Evolutionary conservation across 352 stramenopile species (phyloP).

Genomic region (Pythium grandisporangium): DNA sequence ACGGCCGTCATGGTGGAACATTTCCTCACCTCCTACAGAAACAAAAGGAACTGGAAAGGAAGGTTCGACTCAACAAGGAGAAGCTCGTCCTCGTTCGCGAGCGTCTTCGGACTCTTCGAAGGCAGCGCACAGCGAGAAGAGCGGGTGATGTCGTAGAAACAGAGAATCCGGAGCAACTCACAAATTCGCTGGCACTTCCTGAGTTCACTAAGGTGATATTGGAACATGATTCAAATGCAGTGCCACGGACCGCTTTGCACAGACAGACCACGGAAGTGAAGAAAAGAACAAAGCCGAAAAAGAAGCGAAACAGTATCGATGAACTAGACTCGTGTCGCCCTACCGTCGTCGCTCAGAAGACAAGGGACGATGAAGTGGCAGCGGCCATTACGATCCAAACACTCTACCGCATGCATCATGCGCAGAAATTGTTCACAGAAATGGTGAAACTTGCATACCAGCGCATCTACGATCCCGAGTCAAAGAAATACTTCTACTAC

Average conservation of each 20-base stretch:
- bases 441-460: constrained; percentile 20
- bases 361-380: not conserved
- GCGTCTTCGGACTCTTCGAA: constrained; percentile 14
- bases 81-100: constrained; percentile 20
- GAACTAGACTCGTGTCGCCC: too few species aligned
- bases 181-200: too few species aligned
- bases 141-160: too few species aligned
- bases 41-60: constrained; percentile 14
- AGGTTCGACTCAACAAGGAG: constrained; percentile 30
- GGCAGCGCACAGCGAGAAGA: not conserved
- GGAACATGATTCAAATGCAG: too few species aligned
- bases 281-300: not conserved
- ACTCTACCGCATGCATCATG: constrained; percentile 15
- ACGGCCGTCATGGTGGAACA: constrained; percentile 4
- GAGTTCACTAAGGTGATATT: too few species aligned
- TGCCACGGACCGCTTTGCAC: not conserved
- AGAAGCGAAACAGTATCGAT: not conserved
- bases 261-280: not conserved
- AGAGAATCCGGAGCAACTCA: not conserved
- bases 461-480: constrained; percentile 17
- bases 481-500: constrained; percentile 39
- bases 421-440: constrained; percentile 12
- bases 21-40: constrained; percentile 19
- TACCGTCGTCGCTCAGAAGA: not conserved
- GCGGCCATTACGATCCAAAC: constrained; percentile 18